Evolutionary conservation across 768 basidiomycete genomes (phyloP), one percentile per base, ranked within the genome.

Genomic region (Leucocoprinus sp.): DNA sequence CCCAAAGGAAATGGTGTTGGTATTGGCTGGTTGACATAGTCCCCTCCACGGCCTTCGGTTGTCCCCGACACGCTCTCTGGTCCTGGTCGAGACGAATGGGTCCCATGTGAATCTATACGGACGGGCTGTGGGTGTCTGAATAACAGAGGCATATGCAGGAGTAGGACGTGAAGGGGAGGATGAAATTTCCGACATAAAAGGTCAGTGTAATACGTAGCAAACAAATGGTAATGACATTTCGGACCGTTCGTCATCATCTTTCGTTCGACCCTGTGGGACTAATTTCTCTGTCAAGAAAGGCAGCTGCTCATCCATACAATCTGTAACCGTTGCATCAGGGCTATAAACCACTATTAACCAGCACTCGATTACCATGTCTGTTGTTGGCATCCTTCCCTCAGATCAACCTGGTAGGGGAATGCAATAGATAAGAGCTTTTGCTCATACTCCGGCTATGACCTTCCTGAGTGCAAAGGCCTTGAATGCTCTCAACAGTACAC

Each of bases 31-130:
- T 34, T 73, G 57, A 82, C 74, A 60, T 87, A 82, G 55, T 75
- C 75, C 18, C 67, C 76, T 23, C 71, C 72, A 15, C 76, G 74
- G 27, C 81, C 83, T 38, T 85, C 81, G 6, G 75, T 76, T 0
- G 83, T 82, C 38, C 80, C 86, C 1, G 86, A 81, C 28, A 82
- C 72, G 58, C 86, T 89, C 39, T 74, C 80, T 26, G 86, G 84
- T 3, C 86, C 84, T 42, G 64, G 70, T 43, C 65, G 70, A 45
- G 71, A 71, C 31, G 72, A 60, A 57, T 8, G 73, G 70, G 55
- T 89, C 87, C 83, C 84, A 90, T 29, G 74, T 78, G 64, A 89
- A 87, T 52, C 85, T 67, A 62, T 80, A 89, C 4, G 79, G 76
- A 6, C 75, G 73, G 9, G 80, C 66, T 41, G 75, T 65, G 17